These are phyloP conservation scores for Polychaeton citri DNA, from an alignment of 2,329 filamentous ascomycete genomes.

Conservation along the genomic window DNA sequence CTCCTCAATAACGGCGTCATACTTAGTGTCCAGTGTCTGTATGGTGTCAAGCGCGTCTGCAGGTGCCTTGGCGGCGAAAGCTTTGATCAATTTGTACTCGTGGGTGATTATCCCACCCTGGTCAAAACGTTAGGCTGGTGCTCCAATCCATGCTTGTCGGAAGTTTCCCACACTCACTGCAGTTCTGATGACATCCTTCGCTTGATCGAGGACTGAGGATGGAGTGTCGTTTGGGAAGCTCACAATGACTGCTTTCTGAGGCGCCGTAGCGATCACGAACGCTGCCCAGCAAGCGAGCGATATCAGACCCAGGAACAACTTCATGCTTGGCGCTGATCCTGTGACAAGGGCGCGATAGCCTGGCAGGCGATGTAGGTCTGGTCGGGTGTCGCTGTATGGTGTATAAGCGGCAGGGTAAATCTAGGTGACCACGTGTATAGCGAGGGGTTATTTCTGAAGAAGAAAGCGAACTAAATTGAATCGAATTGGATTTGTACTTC, in stretches of 20 bases:
- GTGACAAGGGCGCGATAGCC: too few relatives aligned
- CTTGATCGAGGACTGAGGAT: conserved; percentile 52
- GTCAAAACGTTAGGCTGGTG: conserved; percentile 1
- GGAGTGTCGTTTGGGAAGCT: conserved; percentile 61
- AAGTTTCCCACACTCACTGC: conserved; percentile 35
- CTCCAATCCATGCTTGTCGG: too few relatives aligned
- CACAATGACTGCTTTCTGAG: conserved; percentile 62
- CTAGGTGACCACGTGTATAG: too few relatives aligned
- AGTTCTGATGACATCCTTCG: conserved; percentile 55
- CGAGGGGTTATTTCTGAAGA: too few relatives aligned
- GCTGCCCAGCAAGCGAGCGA: conserved; percentile 38
- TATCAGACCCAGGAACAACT: too few relatives aligned
- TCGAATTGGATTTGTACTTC: too few relatives aligned
- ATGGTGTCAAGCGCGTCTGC: conserved; percentile 56
- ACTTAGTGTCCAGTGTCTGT: conserved; percentile 46
- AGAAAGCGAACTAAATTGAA: too few relatives aligned
- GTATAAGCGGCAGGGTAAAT: too few relatives aligned
- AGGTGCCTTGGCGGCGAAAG: conserved; percentile 44
- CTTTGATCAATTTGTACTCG: conserved; percentile 30
- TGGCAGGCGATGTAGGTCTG: too few relatives aligned
- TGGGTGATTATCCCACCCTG: conserved; percentile 65
- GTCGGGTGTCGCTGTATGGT: too few relatives aligned
- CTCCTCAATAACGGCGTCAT: conserved; percentile 59
- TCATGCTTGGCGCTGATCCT: too few relatives aligned
- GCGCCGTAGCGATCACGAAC: conserved; percentile 43